phyloP scores from a whole-genome alignment of 371 early-diverging fungal genomes.

The Dichotomocladium elegans region DNA sequence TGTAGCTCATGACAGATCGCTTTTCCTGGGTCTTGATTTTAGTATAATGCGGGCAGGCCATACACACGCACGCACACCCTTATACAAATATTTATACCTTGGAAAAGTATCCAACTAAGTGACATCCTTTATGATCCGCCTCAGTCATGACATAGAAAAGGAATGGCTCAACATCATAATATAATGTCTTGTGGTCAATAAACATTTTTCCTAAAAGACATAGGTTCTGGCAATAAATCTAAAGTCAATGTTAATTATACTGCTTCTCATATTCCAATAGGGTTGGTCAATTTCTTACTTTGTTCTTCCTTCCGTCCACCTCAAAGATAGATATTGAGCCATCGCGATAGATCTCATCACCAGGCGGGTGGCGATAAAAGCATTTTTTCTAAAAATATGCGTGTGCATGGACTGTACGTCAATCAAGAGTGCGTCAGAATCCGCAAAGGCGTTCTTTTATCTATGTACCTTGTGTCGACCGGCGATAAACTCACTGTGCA shows the following conservation, averaged over 20 bases:
- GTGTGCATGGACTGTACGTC: slow-evolving; percentile 1
- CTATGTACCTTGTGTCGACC: slow-evolving; percentile 66
- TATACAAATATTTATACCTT: no score
- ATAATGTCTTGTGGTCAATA: slow-evolving; percentile 99
- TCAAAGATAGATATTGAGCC: slow-evolving; percentile 88
- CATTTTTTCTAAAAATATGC: slow-evolving; percentile 63
- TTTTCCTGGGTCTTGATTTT: slow-evolving; percentile 77
- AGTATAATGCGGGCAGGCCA: no score
- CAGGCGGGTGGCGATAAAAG: slow-evolving; percentile 87
- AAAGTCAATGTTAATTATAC: neutral
- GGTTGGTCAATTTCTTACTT: slow-evolving; percentile 26
- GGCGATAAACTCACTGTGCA: slow-evolving; percentile 70
- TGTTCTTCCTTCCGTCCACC: slow-evolving; percentile 94
- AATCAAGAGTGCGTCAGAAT: neutral
- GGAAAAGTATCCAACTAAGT: slow-evolving; percentile 99
- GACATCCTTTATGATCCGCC: slow-evolving; percentile 75
- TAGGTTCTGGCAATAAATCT: slow-evolving; percentile 93
- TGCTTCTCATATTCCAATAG: neutral
- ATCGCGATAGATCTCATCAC: slow-evolving; percentile 98
- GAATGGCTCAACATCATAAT: slow-evolving; percentile 99
- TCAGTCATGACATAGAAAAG: slow-evolving; percentile 96
- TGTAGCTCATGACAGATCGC: slow-evolving; percentile 85
- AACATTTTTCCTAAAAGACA: slow-evolving; percentile 98
- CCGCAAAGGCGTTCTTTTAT: neutral
- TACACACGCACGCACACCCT: no score